A percentile compares a stretch with the other conserved stretches of the same genome.
Evolutionary conservation across 305 asterid species (phyloP).

Genomic region (Salvia sclarea): DNA sequence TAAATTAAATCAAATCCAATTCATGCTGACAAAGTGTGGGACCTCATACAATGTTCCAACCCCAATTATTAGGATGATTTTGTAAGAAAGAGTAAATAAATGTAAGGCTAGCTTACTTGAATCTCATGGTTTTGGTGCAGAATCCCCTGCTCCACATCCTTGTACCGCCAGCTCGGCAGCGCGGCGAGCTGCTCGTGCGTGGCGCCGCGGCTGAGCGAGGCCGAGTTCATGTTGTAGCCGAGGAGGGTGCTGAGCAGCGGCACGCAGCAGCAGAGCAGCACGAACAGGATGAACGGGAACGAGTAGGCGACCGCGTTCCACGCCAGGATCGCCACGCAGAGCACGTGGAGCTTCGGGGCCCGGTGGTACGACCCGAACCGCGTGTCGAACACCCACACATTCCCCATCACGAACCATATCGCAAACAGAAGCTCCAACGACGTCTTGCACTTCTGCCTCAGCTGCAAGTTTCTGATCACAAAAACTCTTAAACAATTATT

Average conservation of each 20-base stretch:
- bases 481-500: too few species aligned
- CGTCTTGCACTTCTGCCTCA: conserved; percentile 57
- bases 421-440: conserved; percentile 79
- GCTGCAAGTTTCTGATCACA: conserved; percentile 50
- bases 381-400: conserved; percentile 85
- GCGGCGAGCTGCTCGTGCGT: conserved; percentile 68
- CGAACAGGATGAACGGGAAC: conserved; percentile 80
- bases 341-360: conserved; percentile 77
- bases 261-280: conserved; percentile 76
- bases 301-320: conserved; percentile 95
- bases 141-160: conserved; percentile 49
- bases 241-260: conserved; percentile 67
- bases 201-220: conserved; percentile 69
- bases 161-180: conserved; percentile 63
- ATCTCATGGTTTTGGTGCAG: conserved; percentile 40
- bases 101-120: conserved; percentile 44
- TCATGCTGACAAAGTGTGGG: neutral
- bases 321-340: conserved; percentile 70
- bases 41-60: neutral
- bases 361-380: conserved; percentile 68
- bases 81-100: neutral
- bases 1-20: too few species aligned
- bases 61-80: too few species aligned
- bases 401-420: conserved; percentile 96
- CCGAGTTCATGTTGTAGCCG: conserved; percentile 89